Percentiles rank a stretch among this genome's conserved stretches.
These are phyloP conservation scores for Penicillium fimorum DNA, from an alignment of 495 filamentous ascomycete genomes.

Conservation along the genomic window DNA sequence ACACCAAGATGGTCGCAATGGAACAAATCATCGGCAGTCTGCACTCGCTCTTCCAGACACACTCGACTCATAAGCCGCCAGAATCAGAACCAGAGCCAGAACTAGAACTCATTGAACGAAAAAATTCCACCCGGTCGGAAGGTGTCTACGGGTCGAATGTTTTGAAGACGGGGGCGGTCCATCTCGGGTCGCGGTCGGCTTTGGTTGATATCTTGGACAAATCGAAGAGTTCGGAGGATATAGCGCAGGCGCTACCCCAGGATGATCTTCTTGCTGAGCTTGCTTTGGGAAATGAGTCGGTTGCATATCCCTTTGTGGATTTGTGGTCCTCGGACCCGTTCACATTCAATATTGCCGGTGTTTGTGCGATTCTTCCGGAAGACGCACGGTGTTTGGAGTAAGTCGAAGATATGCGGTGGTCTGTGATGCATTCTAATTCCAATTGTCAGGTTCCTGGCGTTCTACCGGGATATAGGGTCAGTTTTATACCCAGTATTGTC, in stretches of 20 bases:
- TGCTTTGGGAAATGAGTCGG: slow-evolving; percentile 74
- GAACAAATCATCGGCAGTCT: slow-evolving; percentile 43
- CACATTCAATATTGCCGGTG: slow-evolving; percentile 64
- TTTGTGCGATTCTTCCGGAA: slow-evolving; percentile 65
- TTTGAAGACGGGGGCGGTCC: slow-evolving; percentile 48
- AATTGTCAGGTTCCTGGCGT: slow-evolving; percentile 58
- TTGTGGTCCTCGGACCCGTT: slow-evolving; percentile 65
- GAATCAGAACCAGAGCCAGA: slow-evolving; percentile 27
- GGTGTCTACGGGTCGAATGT: slow-evolving; percentile 50
- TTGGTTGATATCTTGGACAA: slow-evolving; percentile 50
- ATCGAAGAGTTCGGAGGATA: slow-evolving; percentile 37
- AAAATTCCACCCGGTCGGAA: slow-evolving; percentile 32
- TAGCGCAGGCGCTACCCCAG: slow-evolving; percentile 59
- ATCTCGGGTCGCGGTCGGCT: slow-evolving; percentile 56
- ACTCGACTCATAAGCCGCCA: slow-evolving; percentile 26
- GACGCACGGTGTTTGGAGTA: slow-evolving; percentile 62
- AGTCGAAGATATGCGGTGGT: slow-evolving; percentile 8
- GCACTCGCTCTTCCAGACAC: slow-evolving; percentile 35
- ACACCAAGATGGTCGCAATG: slow-evolving; percentile 46
- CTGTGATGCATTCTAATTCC: not conserved
- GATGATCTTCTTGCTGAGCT: slow-evolving; percentile 78
- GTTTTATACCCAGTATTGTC: slow-evolving; percentile 78
- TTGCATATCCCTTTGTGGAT: slow-evolving; percentile 74
- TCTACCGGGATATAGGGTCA: slow-evolving; percentile 73
- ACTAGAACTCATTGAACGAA: slow-evolving; percentile 10